Conservation (phyloP, 352 stramenopile genomes). For the Lagenidium sp. region DNA sequence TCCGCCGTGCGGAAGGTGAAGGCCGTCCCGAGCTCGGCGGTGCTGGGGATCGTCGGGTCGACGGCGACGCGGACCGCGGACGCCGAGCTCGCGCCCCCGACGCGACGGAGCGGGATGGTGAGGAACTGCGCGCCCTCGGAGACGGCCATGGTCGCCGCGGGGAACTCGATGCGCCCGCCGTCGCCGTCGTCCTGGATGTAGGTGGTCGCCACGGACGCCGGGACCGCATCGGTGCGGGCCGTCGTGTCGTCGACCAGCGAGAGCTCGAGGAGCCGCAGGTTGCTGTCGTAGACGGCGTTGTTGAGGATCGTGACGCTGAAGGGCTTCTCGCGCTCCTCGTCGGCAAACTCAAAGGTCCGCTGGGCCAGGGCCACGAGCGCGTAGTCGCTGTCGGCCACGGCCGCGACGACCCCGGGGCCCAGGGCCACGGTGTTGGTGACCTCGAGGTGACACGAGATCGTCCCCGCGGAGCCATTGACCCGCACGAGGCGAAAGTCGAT, state of each 20-base stretch:
- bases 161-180: slow-evolving; percentile 40
- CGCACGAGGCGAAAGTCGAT: slow-evolving; percentile 28
- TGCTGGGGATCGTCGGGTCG: slow-evolving; percentile 3
- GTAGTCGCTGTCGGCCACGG: slow-evolving; percentile 24
- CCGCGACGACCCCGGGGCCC: neutral
- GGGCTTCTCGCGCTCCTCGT: slow-evolving; percentile 19
- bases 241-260: slow-evolving; percentile 32
- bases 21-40: slow-evolving; percentile 14
- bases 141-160: slow-evolving; percentile 4
- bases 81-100: slow-evolving; percentile 21
- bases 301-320: slow-evolving; percentile 36
- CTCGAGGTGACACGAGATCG: slow-evolving; percentile 28
- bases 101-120: slow-evolving; percentile 19
- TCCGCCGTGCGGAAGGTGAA: slow-evolving; percentile 18
- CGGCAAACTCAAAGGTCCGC: slow-evolving; percentile 23
- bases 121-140: slow-evolving; percentile 18
- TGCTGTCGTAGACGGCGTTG: slow-evolving; percentile 23
- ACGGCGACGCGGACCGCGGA: slow-evolving; percentile 17
- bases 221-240: slow-evolving; percentile 17
- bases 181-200: slow-evolving; percentile 47
- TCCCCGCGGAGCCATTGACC: slow-evolving; percentile 33
- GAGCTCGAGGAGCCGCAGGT: slow-evolving; percentile 17
- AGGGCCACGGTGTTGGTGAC: slow-evolving; percentile 6
- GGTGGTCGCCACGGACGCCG: slow-evolving; percentile 10
- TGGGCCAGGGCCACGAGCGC: slow-evolving; percentile 8